Evolutionary conservation across 441 rosid species (phyloP), one percentile per base, ranked within the genome.

Genomic region (Bruguiera hainesii): DNA sequence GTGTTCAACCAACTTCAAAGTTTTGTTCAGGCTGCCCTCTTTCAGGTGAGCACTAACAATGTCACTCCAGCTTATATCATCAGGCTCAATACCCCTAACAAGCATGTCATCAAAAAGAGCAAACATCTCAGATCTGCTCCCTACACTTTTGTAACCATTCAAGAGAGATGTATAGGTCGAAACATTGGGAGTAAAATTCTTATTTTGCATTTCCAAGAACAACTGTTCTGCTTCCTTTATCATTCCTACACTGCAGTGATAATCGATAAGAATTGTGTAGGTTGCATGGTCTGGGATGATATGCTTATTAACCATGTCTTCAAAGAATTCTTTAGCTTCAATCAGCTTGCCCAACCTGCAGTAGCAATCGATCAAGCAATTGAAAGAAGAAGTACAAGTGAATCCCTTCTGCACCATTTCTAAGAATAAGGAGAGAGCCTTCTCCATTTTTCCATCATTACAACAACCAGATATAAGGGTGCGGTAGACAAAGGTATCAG

Each of bases 151-250:
- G 75, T 76, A 88, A 56, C 89, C 91, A 64, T 75, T 75, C 65
- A 93, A 71, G 33, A 93, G 72, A 62, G 90, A 75, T 28, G 89
- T 90, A 65, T 86, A 89, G 25, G 96, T 87, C 51, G 80, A 84
- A 48, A 70, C 73, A 71, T 85, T 84, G 19, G 98, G 97, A 74
- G 79, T 83, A 71, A 91, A 56, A 73, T 87, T 84, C 73, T 76
- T 81, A 25, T 73, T 79, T 46, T 31, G 69, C 93, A 93, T 91
- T 71, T 91, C 85, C 66, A 52, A 69, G 64, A 88, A 78, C 71
- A 73, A 81, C 61, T 60, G 71, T 77, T 77, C 83, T 30, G 98
- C 97, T 75, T 91, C 89, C 26, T 83, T 85, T 77, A 91, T 81
- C 74, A 61, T 77, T 68, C 80, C 84, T 64, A 80, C 85, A 78